These are phyloP conservation scores for Adansonia grandidieri DNA, from an alignment of 441 rosid species.

Conservation along the genomic window DNA sequence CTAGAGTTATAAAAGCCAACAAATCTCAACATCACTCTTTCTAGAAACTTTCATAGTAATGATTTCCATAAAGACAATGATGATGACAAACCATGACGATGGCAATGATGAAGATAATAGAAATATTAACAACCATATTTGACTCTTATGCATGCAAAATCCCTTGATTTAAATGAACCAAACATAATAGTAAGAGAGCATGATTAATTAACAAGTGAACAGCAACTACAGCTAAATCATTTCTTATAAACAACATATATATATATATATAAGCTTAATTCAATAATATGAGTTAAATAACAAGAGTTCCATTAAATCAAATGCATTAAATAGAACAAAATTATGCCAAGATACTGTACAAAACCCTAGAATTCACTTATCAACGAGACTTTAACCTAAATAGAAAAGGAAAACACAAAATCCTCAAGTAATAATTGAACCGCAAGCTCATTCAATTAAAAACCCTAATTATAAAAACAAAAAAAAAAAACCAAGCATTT, in stretches of 20 bases:
- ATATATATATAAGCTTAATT: background rate
- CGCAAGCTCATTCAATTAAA: background rate
- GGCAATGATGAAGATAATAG: too few relatives aligned
- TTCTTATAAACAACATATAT: background rate
- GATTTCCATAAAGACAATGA: background rate
- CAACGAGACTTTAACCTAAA: constrained; percentile 7
- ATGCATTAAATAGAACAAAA: constrained; percentile 5
- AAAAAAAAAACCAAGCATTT: constrained; percentile 10
- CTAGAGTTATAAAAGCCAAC: too few relatives aligned
- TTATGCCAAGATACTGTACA: constrained; percentile 9
- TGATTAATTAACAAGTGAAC: background rate
- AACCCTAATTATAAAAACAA: constrained; percentile 21
- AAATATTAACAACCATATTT: background rate
- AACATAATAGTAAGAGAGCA: too few relatives aligned
- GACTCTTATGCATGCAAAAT: constrained; percentile 13
- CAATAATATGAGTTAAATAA: background rate
- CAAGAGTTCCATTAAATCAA: constrained; percentile 1
- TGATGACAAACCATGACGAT: background rate
- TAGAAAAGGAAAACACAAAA: background rate
- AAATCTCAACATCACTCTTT: too few relatives aligned
- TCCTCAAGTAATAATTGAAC: background rate
- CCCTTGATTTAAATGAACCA: background rate
- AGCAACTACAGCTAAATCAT: background rate
- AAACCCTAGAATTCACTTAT: constrained; percentile 33
- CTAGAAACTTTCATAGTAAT: background rate